Evolutionary conservation across 1,139 yeast genomes (phyloP), one percentile per base, ranked within the genome.

Genomic region (Magnusiomyces ingens): DNA sequence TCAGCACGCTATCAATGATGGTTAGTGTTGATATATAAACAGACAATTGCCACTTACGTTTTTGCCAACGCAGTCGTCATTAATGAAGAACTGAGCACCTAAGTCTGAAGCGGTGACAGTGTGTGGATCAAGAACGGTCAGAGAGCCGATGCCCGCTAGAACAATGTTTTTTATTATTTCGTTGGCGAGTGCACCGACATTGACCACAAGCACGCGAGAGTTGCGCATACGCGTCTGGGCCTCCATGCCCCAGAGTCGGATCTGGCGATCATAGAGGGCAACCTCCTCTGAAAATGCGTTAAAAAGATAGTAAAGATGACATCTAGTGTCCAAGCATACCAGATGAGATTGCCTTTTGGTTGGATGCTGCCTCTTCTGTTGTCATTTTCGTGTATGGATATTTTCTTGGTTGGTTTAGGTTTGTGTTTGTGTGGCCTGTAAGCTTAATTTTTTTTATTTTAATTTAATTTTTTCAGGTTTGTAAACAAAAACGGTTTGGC

Each of bases 201-300:
- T 83, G 37, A 89, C 73, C 42, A 90, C 66, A 52, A 93, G 73
- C 8, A 91, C 75, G 52, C 78, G 79, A 15, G 97, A 85, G 29
- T 84, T 79, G 48, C 95, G 76, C 73, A 93, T 79, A 51, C 90
- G 74, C 50, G 81, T 76, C 68, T 93, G 99, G 15, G 98, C 95
- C 32, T 87, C 94, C 71, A 93, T 76, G 12, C 99, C 99, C 99
- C 99, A 93, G 41, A 93, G 76, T 60, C 99, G 73, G 62, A 93
- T 91, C 68, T 93, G 99, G 57, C 99, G 79, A 69, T 93, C 99
- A 67, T 93, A 93, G 32, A 91, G 75, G 1, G 95, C 96, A 54
- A 91, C 82, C 68, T 91, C 98, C 64, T 90, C 97, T 71, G 40
- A 15, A 15, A 11, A 8, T 6, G 29, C 3, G 4, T 1, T 8